These are phyloP conservation scores for Cytospora piceae DNA, from an alignment of 2,329 filamentous ascomycete species.

Conservation along the genomic window DNA sequence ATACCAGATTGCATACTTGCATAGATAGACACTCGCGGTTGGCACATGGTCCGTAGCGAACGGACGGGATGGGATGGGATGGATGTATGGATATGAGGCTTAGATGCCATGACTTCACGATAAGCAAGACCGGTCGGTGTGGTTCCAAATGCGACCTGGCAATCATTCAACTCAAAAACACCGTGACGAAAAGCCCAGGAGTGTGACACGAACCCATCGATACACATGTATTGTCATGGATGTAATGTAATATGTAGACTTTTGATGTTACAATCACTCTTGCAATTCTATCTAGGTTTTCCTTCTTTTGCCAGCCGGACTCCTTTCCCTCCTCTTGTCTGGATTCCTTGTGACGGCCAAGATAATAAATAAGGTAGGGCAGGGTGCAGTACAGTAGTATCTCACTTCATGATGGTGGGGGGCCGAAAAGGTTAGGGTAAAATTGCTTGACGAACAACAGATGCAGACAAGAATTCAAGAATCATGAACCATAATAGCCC, in stretches of 20 bases:
- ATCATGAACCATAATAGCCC: background rate
- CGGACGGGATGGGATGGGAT: background rate
- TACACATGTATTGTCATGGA: background rate
- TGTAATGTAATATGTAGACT: background rate
- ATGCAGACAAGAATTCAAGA: background rate
- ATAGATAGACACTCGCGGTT: background rate
- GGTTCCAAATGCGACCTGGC: background rate
- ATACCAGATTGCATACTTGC: slow-evolving; percentile 25
- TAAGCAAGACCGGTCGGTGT: background rate
- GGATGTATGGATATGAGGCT: background rate
- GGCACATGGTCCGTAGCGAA: background rate
- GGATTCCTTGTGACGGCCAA: background rate
- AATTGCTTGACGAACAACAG: background rate
- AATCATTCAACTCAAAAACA: background rate
- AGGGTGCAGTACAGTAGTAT: background rate
- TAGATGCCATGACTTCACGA: background rate
- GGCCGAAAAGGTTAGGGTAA: background rate
- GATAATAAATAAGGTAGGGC: background rate
- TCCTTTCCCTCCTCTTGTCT: background rate
- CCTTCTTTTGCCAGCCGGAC: background rate
- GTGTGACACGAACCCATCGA: background rate
- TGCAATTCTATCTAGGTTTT: background rate
- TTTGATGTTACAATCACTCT: background rate
- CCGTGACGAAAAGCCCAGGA: too few relatives aligned
- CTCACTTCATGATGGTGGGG: background rate